phyloP scores from a whole-genome alignment of 228 moss, liverwort and hornwort species.

The Sphagnum fallax region DNA sequence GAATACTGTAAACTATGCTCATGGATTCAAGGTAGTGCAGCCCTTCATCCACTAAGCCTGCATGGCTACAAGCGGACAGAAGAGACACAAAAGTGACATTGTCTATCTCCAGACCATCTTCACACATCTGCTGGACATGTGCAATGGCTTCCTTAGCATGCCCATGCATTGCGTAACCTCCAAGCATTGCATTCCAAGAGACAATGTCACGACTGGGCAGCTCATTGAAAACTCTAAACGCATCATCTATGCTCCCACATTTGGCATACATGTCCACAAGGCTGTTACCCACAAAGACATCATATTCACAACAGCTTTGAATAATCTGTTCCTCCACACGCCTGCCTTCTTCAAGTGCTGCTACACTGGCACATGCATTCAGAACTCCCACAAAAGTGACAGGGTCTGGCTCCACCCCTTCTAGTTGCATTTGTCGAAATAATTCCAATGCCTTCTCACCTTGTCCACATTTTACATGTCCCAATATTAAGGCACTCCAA shows the following conservation, averaged over 20 bases:
- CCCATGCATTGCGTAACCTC: not conserved
- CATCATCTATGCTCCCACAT: constrained; percentile 1
- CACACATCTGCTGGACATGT: not conserved
- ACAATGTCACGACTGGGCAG: constrained; percentile 1
- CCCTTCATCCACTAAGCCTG: constrained; percentile 2
- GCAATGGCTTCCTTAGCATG: not conserved
- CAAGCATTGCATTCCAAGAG: constrained; percentile 1
- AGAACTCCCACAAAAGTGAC: constrained; percentile 2
- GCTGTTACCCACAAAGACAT: not conserved
- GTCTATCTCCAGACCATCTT: not conserved
- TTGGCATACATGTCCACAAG: constrained; percentile 3
- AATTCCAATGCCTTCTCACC: constrained; percentile 4
- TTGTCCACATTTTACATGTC: constrained; percentile 1
- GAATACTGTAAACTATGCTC: not conserved
- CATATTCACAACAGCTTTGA: not conserved
- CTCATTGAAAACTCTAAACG: not conserved
- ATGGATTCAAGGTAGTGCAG: not conserved
- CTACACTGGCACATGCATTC: constrained; percentile 4
- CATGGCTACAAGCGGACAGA: not conserved
- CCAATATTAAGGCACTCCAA: constrained; percentile 1
- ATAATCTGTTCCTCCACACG: not conserved
- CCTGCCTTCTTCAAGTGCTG: constrained; percentile 6
- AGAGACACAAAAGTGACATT: not conserved
- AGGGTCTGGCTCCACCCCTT: constrained; percentile 2
- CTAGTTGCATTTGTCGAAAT: constrained; percentile 6